Percentiles rank a stretch among this genome's conserved stretches.
Evolutionary conservation across 192 early-diverging fungal genomes (phyloP).

Genomic region (Coemansia sp.): DNA sequence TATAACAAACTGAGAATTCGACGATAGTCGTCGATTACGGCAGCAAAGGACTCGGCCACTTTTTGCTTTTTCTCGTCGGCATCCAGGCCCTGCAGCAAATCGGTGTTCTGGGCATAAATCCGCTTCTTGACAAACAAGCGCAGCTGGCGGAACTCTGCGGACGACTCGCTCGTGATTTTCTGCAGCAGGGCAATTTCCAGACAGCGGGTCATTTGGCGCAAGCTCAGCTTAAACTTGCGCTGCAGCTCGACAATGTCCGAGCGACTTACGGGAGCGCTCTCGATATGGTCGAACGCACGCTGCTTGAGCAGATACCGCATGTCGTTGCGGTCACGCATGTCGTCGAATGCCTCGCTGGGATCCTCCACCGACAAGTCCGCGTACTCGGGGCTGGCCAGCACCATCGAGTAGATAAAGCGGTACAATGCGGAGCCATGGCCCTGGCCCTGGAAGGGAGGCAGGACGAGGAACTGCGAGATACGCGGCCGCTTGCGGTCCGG

Average conservation of each 20-base stretch:
- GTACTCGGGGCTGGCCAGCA: constrained; percentile 11
- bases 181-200: constrained; percentile 74
- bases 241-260: constrained; percentile 54
- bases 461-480: constrained; percentile 93
- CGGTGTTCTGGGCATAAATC: constrained; percentile 79
- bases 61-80: constrained; percentile 65
- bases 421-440: constrained; percentile 83
- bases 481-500: constrained; percentile 75
- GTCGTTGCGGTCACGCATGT: constrained; percentile 85
- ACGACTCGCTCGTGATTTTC: constrained; percentile 53
- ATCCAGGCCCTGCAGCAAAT: constrained; percentile 64
- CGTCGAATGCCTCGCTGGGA: constrained; percentile 84
- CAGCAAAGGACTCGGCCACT: constrained; percentile 71
- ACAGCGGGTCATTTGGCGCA: constrained; percentile 79
- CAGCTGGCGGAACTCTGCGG: constrained; percentile 55
- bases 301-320: constrained; percentile 60
- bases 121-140: constrained; percentile 81
- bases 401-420: constrained; percentile 54
- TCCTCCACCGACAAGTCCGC: constrained; percentile 75
- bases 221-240: constrained; percentile 70
- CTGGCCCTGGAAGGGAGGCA: constrained; percentile 81
- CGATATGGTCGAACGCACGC: constrained; percentile 59
- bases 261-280: constrained; percentile 57
- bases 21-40: constrained; percentile 77
- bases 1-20: constrained; percentile 54